These are phyloP conservation scores for Amphirosellinia nigrospora DNA, from an alignment of 495 filamentous ascomycete species.

Conservation along the genomic window DNA sequence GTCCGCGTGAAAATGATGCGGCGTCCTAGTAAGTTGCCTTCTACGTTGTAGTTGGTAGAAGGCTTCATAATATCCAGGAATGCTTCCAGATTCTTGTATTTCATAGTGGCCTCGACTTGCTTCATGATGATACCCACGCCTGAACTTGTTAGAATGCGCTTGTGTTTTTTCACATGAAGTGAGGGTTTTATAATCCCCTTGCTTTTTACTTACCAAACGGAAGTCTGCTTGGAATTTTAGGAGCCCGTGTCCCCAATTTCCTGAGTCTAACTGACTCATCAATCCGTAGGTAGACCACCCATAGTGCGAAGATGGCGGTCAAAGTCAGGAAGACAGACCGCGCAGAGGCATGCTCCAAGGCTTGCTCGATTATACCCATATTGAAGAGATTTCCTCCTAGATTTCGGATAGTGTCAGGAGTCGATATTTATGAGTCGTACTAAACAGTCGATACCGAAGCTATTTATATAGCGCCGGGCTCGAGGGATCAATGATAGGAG, in stretches of 20 bases:
- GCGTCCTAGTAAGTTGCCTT: conserved; percentile 60
- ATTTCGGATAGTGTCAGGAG: not conserved
- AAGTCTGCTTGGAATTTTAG: conserved; percentile 20
- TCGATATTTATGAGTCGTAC: not conserved
- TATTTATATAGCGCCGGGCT: not conserved
- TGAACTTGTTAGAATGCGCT: conserved; percentile 34
- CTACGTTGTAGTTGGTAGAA: conserved; percentile 59
- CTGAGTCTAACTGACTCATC: conserved; percentile 49
- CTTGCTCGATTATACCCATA: conserved; percentile 51
- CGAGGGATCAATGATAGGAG: not conserved
- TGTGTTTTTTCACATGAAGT: not conserved
- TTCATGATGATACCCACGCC: conserved; percentile 67
- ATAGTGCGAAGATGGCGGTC: conserved; percentile 37
- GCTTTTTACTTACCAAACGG: conserved; percentile 35
- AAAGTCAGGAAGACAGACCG: conserved; percentile 37
- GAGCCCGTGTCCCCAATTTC: conserved; percentile 48
- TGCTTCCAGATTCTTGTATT: conserved; percentile 61
- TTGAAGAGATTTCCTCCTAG: conserved; percentile 11
- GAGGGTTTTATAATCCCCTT: not conserved
- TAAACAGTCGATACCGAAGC: not conserved
- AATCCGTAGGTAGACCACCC: conserved; percentile 36
- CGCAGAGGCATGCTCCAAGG: conserved; percentile 45
- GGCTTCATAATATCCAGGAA: conserved; percentile 61
- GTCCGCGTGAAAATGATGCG: conserved; percentile 70
- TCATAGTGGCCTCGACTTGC: conserved; percentile 55